These are phyloP conservation scores for Choiromyces venosus DNA, from an alignment of 495 filamentous ascomycete species.

Conservation along the genomic window DNA sequence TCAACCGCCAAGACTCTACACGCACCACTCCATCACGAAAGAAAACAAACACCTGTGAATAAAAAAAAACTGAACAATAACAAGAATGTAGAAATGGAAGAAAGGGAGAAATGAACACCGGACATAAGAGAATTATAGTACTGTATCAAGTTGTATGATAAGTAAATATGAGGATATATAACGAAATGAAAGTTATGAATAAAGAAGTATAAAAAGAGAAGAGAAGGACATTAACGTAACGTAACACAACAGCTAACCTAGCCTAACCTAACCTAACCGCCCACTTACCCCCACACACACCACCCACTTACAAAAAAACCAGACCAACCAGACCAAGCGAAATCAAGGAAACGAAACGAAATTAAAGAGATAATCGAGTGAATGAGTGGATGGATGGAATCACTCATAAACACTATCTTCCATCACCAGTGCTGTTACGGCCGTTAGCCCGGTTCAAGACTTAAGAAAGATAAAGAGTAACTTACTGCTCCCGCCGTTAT, in stretches of 20 bases:
- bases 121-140: background rate
- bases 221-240: background rate
- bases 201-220: too few species aligned
- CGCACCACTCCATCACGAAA: background rate
- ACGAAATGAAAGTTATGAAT: background rate
- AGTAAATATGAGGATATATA: too few species aligned
- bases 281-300: too few species aligned
- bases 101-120: background rate
- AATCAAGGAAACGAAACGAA: constrained; percentile 11
- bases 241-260: too few species aligned
- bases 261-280: too few species aligned
- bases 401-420: constrained; percentile 36
- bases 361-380: background rate
- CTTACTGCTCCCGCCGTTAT: constrained; percentile 28
- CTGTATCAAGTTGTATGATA: background rate
- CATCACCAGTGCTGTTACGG: constrained; percentile 31
- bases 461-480: constrained; percentile 16
- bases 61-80: background rate
- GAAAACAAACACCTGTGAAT: background rate
- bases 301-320: background rate
- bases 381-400: too few species aligned
- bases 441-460: background rate
- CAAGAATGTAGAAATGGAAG: background rate
- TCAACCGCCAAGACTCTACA: background rate
- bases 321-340: constrained; percentile 12